Conservation (phyloP, 2,329 filamentous ascomycete species). For the Aspergillus aculeatinus region DNA sequence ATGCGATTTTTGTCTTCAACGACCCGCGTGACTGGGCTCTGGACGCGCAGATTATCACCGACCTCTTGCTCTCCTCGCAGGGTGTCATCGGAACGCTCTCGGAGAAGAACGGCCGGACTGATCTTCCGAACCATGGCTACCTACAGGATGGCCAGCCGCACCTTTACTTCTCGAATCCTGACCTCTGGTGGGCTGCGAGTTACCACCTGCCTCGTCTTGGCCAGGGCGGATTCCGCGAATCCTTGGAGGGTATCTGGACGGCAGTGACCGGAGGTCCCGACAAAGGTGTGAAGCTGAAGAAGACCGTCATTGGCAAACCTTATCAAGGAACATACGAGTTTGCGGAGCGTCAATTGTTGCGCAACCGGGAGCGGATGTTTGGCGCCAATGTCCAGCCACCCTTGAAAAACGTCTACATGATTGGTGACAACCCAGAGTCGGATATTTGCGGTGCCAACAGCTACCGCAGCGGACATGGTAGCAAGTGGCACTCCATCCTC, state of each 20-base stretch:
- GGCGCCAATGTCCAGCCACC: conserved; percentile 39
- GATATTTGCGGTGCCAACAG: conserved; percentile 86
- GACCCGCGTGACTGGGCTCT: conserved; percentile 95
- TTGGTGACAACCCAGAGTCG: conserved; percentile 85
- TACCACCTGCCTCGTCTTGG: conserved; percentile 85
- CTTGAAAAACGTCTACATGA: conserved; percentile 84
- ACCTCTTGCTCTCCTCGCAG: conserved; percentile 74
- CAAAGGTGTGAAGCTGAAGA: conserved; percentile 57
- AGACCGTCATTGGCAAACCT: conserved; percentile 80
- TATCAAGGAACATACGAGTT: conserved; percentile 74
- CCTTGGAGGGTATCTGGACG: conserved; percentile 76
- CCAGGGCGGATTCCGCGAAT: conserved; percentile 85
- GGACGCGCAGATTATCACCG: conserved; percentile 79
- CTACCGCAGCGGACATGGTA: conserved; percentile 65
- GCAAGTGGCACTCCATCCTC: conserved; percentile 74
- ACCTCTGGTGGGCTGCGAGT: conserved; percentile 82
- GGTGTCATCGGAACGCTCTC: conserved; percentile 82
- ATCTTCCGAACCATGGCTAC: conserved; percentile 72
- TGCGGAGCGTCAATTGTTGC: conserved; percentile 70
- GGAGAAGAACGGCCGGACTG: conserved; percentile 63
- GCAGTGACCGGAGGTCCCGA: conserved; percentile 62
- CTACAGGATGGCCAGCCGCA: conserved; percentile 76
- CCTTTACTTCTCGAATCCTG: conserved; percentile 86
- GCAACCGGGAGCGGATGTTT: conserved; percentile 56
- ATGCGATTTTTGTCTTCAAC: conserved; percentile 91